A percentile compares a stretch with the other conserved stretches of the same genome.
phyloP scores from a whole-genome alignment of 352 stramenopile species.

The Globisporangium sylvaticum region DNA sequence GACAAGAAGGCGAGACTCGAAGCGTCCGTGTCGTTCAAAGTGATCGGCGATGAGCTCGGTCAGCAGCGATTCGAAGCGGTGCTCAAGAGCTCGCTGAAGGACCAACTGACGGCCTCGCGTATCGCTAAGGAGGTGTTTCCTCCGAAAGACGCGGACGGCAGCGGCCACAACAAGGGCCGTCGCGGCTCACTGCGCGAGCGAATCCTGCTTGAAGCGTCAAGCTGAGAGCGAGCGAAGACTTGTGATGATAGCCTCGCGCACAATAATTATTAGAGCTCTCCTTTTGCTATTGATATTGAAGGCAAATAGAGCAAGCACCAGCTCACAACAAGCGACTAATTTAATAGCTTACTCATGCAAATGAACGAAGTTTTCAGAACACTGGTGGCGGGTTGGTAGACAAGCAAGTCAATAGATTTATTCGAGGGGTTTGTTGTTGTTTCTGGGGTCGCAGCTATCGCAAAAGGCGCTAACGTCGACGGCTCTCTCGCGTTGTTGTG shows the following conservation, averaged over 20 bases:
- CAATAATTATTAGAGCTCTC: not conserved
- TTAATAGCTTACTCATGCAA: not conserved
- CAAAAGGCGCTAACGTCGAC: not conserved
- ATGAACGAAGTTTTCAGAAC: not conserved
- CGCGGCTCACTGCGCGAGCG: slow-evolving; percentile 34
- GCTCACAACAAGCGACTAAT: not conserved
- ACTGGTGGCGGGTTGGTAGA: not conserved
- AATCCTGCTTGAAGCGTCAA: slow-evolving; percentile 16
- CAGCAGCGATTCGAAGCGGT: slow-evolving; percentile 21
- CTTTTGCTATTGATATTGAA: not conserved
- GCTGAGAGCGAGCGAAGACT: not conserved
- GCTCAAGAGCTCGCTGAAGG: slow-evolving; percentile 29
- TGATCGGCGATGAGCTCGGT: slow-evolving; percentile 39
- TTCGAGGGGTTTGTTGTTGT: not conserved
- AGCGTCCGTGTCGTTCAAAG: slow-evolving; percentile 34
- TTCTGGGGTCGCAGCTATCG: not conserved
- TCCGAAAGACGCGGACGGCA: not conserved
- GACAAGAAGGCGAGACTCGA: slow-evolving; percentile 40
- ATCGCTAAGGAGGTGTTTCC: slow-evolving; percentile 47
- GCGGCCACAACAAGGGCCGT: slow-evolving; percentile 8
- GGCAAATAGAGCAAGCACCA: not conserved
- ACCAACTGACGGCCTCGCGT: slow-evolving; percentile 21
- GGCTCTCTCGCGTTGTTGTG: not conserved
- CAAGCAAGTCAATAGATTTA: slow-evolving; percentile 10
- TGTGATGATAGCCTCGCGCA: not conserved